Conservation (phyloP, 176 grass and related monocot genomes). For the Panicum miliaceum region DNA sequence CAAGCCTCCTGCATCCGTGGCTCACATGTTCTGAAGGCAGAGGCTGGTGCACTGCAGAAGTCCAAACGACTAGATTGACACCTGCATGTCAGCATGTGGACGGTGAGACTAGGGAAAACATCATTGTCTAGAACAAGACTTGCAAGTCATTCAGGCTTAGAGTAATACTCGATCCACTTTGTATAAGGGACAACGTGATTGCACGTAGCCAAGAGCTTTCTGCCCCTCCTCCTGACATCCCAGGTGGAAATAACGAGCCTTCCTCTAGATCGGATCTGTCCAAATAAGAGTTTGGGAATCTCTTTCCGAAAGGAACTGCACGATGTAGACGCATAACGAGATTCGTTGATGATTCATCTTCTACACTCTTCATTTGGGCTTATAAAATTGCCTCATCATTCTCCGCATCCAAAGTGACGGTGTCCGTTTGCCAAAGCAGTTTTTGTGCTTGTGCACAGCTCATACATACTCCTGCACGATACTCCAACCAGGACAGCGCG, state of each 20-base stretch:
- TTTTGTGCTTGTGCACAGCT: not conserved
- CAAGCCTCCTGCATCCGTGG: not conserved
- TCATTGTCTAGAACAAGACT: not conserved
- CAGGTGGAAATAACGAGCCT: not conserved
- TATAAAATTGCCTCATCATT: not conserved
- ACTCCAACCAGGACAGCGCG: not conserved
- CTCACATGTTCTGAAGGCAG: not conserved
- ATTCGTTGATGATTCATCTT: conserved; percentile 2
- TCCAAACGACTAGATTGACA: not conserved
- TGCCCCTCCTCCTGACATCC: not conserved
- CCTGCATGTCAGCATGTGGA: not conserved
- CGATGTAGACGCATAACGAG: conserved; percentile 12
- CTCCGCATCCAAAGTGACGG: not conserved
- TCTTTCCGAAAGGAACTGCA: not conserved
- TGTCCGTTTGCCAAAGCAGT: not conserved
- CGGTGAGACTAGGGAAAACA: not conserved
- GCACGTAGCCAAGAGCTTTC: too few relatives aligned
- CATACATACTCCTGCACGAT: not conserved
- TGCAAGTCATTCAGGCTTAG: not conserved
- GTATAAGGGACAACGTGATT: not conserved
- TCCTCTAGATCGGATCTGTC: not conserved
- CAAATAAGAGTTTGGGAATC: not conserved
- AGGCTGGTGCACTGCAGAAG: not conserved
- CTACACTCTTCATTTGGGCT: not conserved
- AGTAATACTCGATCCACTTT: not conserved